Conservation (phyloP, 495 filamentous ascomycete genomes). For the Penicillium soppii region DNA sequence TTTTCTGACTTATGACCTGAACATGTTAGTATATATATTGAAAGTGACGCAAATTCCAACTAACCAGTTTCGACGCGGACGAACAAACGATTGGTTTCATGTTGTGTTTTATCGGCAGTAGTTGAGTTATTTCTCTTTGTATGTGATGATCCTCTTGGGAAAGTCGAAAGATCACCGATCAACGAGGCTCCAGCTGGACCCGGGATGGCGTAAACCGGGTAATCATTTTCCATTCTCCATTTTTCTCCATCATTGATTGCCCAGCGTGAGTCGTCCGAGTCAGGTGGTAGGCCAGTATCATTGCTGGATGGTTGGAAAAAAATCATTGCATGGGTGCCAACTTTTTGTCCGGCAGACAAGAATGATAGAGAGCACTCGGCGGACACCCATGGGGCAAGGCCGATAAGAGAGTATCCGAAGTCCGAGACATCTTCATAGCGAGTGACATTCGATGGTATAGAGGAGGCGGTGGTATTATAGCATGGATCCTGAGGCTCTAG, state of each 20-base stretch:
- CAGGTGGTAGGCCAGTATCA: conserved; percentile 58
- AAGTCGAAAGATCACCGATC: conserved; percentile 69
- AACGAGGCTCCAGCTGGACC: conserved; percentile 61
- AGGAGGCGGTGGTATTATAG: conserved; percentile 50
- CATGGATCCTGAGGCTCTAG: conserved; percentile 59
- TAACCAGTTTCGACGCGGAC: conserved; percentile 60
- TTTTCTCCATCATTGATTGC: conserved; percentile 56
- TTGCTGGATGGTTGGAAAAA: conserved; percentile 67
- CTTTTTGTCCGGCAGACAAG: conserved; percentile 57
- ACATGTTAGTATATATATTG: background rate
- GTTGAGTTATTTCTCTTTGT: conserved; percentile 11
- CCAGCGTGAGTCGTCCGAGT: conserved; percentile 60
- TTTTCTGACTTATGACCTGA: conserved; percentile 21
- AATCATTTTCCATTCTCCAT: conserved; percentile 65
- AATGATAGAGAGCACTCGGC: conserved; percentile 67
- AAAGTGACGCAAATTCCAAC: conserved; percentile 19
- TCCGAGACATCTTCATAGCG: conserved; percentile 63
- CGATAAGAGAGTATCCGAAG: conserved; percentile 59
- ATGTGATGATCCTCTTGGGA: conserved; percentile 67
- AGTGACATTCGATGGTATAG: conserved; percentile 74
- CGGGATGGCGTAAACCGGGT: conserved; percentile 83
- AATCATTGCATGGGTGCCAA: conserved; percentile 63
- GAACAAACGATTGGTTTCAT: conserved; percentile 57
- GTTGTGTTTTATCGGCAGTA: conserved; percentile 35
- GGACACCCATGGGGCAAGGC: conserved; percentile 85